Conservation (phyloP, 805 yeast genomes). For the Nakazawaea sp. region DNA sequence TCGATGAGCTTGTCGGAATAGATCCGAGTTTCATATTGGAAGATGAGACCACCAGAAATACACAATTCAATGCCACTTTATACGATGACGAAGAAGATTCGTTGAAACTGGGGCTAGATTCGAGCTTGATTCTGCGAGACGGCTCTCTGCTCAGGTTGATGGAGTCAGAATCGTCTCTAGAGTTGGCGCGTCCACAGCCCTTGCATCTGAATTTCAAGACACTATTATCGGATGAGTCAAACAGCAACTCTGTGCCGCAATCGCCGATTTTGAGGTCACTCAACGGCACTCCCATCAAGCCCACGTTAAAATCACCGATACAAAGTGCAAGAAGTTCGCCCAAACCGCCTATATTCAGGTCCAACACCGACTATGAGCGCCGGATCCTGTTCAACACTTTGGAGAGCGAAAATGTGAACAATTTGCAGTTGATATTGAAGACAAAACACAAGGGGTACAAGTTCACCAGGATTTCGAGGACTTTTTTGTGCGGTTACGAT, state of each 20-base stretch:
- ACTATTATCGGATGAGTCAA: neutral
- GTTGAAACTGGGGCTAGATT: neutral
- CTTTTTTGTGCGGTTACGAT: slow-evolving; percentile 37
- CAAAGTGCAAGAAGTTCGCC: neutral
- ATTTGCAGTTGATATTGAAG: slow-evolving; percentile 30
- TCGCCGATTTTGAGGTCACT: neutral
- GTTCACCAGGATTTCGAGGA: slow-evolving; percentile 30
- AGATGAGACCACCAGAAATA: slow-evolving; percentile 10
- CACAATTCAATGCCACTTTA: slow-evolving; percentile 7
- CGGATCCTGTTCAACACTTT: slow-evolving; percentile 37
- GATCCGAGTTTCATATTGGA: slow-evolving; percentile 10
- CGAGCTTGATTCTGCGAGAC: slow-evolving; percentile 5
- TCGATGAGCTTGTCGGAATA: slow-evolving; percentile 5
- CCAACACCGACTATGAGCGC: slow-evolving; percentile 14
- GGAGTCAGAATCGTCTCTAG: slow-evolving; percentile 5
- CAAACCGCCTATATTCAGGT: neutral
- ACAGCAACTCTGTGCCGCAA: neutral
- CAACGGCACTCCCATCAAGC: slow-evolving; percentile 3
- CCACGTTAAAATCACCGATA: slow-evolving; percentile 5
- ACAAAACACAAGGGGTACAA: slow-evolving; percentile 29
- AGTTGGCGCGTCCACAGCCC: neutral
- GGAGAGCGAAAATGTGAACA: slow-evolving; percentile 24
- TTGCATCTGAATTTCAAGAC: neutral
- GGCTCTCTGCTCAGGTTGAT: slow-evolving; percentile 7
- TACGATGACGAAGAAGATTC: slow-evolving; percentile 5